A percentile compares a stretch with the other conserved stretches of the same genome.
Conservation (phyloP, 1,284 basidiomycete species). For the Sanghuangporus baumii region DNA sequence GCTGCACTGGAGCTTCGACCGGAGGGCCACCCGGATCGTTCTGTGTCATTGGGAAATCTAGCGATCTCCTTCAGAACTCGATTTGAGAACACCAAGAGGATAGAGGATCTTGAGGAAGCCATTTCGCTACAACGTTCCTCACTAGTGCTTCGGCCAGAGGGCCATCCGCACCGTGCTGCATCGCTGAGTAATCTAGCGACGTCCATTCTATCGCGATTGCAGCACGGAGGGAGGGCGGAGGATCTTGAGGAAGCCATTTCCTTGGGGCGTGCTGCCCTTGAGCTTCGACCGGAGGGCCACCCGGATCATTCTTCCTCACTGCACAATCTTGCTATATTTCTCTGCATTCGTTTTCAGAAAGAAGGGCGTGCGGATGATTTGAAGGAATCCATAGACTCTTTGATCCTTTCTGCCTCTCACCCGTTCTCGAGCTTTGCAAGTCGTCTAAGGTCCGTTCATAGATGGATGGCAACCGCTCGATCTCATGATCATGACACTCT, state of each 20-base stretch:
- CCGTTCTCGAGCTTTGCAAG: background rate
- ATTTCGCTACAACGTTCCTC: background rate
- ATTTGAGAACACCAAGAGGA: background rate
- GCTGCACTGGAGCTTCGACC: no score
- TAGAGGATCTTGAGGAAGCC: background rate
- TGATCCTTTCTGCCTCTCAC: background rate
- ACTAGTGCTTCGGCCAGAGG: background rate
- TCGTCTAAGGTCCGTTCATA: background rate
- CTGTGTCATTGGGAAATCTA: no score
- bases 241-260: background rate
- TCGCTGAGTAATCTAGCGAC: background rate
- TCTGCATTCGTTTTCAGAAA: slow-evolving; percentile 18
- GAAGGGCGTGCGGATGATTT: slow-evolving; percentile 25
- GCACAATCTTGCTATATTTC: background rate
- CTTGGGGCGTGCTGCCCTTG: no score
- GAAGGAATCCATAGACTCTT: slow-evolving; percentile 24
- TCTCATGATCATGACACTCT: background rate
- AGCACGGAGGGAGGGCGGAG: background rate
- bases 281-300: no score
- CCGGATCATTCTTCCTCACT: background rate
- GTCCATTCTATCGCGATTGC: background rate
- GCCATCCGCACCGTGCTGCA: background rate
- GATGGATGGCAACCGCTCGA: background rate
- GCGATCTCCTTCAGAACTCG: background rate
- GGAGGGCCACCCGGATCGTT: background rate